A percentile compares a stretch with the other conserved stretches of the same genome.
Conservation (phyloP, 805 yeast species). For the Cyberlindnera sargentensis region DNA sequence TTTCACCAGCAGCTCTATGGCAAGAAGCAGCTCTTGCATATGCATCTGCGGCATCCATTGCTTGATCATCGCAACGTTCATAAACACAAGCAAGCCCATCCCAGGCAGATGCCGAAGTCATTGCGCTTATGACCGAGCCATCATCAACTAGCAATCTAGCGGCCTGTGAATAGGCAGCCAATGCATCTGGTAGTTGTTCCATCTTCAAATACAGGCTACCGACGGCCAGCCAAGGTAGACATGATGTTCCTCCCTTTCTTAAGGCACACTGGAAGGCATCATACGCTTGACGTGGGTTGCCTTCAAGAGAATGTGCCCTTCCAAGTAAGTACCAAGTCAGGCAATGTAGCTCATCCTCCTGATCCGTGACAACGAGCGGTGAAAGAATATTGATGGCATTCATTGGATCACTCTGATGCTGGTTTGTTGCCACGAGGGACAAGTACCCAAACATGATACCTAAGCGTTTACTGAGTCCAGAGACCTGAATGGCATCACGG, state of each 20-base stretch:
- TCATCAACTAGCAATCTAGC: constrained; percentile 44
- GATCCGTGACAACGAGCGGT: constrained; percentile 6
- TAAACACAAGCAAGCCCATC: constrained; percentile 57
- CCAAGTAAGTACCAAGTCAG: constrained; percentile 52
- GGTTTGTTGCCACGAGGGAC: constrained; percentile 29
- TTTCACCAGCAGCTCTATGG: constrained; percentile 40
- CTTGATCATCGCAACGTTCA: constrained; percentile 56
- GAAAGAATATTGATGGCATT: constrained; percentile 30
- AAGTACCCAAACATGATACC: constrained; percentile 47
- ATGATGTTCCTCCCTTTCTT: constrained; percentile 42
- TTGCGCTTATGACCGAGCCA: constrained; percentile 30
- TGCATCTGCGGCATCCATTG: constrained; percentile 54
- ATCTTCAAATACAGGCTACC: constrained; percentile 53
- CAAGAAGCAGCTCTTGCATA: constrained; percentile 45
- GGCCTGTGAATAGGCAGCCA: constrained; percentile 64
- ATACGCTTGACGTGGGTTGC: constrained; percentile 44
- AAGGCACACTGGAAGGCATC: constrained; percentile 49
- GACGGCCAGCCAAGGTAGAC: constrained; percentile 62
- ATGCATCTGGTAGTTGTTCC: constrained; percentile 57
- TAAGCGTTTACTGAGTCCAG: constrained; percentile 39
- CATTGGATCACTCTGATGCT: constrained; percentile 25
- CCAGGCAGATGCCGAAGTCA: constrained; percentile 52
- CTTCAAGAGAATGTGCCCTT: constrained; percentile 40
- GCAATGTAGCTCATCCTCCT: constrained; percentile 33
- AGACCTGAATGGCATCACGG: constrained; percentile 37